These are phyloP conservation scores for Lyophyllum decastes DNA, from an alignment of 768 basidiomycete species.

Conservation along the genomic window DNA sequence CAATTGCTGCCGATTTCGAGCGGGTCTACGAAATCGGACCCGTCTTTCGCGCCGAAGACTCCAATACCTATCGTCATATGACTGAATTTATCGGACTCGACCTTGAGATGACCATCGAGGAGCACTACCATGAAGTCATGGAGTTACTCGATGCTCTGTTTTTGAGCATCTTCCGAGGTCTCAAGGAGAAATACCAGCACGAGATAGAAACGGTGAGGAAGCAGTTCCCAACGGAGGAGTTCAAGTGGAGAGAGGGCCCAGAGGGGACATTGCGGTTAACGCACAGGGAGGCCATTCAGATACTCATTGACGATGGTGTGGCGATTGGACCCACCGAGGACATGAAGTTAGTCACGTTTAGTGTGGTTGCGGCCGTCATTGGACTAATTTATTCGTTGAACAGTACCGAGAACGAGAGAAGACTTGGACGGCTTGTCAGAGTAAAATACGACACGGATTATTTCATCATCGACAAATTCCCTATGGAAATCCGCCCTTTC, in stretches of 20 bases:
- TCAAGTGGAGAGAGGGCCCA: constrained; percentile 90
- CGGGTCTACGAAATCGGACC: constrained; percentile 96
- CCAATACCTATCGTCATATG: constrained; percentile 96
- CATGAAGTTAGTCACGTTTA: constrained; percentile 63
- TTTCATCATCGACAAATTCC: constrained; percentile 99
- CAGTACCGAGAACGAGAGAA: constrained; percentile 95
- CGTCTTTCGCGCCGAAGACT: constrained; percentile 97
- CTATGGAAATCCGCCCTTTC: constrained; percentile 92
- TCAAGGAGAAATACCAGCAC: constrained; percentile 71
- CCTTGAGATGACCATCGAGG: constrained; percentile 98
- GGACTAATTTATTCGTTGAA: constrained; percentile 14
- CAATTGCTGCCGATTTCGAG: constrained; percentile 97
- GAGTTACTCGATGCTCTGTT: constrained; percentile 89
- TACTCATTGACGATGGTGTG: constrained; percentile 86
- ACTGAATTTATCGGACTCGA: constrained; percentile 99
- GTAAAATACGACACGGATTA: constrained; percentile 97
- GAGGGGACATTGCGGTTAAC: constrained; percentile 86
- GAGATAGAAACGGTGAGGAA: constrained; percentile 82
- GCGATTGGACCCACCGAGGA: constrained; percentile 80
- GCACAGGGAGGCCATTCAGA: constrained; percentile 85
- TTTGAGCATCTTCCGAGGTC: constrained; percentile 81
- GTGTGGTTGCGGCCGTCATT: neutral
- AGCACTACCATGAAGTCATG: constrained; percentile 98
- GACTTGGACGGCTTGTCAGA: constrained; percentile 86
- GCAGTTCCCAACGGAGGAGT: constrained; percentile 95